Evolutionary conservation across 2,329 filamentous ascomycete genomes (phyloP), one percentile per base, ranked within the genome.

Genomic region (Cladophialophora immunda): DNA sequence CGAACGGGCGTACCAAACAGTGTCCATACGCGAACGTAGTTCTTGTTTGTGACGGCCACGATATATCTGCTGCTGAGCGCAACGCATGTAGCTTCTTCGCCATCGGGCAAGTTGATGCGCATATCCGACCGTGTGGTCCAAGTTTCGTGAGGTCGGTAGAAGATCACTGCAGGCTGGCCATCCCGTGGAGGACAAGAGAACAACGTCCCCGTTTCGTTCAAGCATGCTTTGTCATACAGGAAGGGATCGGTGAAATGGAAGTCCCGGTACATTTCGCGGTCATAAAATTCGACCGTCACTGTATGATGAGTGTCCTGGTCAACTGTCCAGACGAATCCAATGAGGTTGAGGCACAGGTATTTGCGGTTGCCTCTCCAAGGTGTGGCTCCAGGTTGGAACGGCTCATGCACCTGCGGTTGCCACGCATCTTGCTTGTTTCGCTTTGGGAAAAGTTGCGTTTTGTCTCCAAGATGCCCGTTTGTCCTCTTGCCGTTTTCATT

Each of bases 221-320:
- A 83, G 75, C 94, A 98, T 22, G 95, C 94, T 79, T 97, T 97
- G 80, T 99, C 95, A 79, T 98, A 98, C 3, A 93, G 85, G 76
- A 93, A 97, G 0, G 93, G 94, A 76, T 99, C 95, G 13, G 94
- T 98, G 77, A 99, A 98, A 81, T 98, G 95, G 74, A 97, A 97
- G 77, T 98, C 93, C 56, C 94, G 87, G 77, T 97, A 91, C 66
- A 91, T 89, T 72, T 97, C 93, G 66, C 93, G 91, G 78, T 99
- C 96, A 77, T 98, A 97, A 77, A 99, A 99, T 75, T 98, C 95
- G 1, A 98, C 94, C 0, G 94, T 97, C 11, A 99, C 90, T 1
- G 95, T 99, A 76, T 98, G 89, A 73, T 94, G 91, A 0, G 91
- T 92, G 75, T 97, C 94, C 78, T 99, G 95, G 73, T 97, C 92